Conservation (phyloP, 2,329 filamentous ascomycete genomes). For the Parascedosporium putredinis region DNA sequence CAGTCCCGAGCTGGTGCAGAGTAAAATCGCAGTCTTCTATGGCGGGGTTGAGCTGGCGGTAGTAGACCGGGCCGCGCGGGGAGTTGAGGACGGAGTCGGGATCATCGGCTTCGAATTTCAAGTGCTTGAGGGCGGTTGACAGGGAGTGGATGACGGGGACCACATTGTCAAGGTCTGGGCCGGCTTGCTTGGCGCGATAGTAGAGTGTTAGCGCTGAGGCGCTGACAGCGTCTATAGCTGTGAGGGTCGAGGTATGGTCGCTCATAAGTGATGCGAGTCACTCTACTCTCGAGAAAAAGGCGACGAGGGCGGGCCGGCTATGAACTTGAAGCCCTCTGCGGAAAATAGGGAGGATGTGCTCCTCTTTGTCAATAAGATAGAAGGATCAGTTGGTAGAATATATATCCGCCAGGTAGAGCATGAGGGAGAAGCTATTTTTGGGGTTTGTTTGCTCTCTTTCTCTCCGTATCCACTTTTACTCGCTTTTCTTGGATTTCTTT, state of each 20-base stretch:
- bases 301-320: no score
- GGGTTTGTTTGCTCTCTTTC: no score
- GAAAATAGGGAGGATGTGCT: no score
- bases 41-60: constrained; percentile 38
- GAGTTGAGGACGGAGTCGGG: constrained; percentile 43
- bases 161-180: constrained; percentile 38
- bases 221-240: constrained; percentile 45
- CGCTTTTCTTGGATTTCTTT: no score
- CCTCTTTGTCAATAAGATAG: no score
- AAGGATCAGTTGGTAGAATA: no score
- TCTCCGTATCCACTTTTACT: no score
- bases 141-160: constrained; percentile 40
- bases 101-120: constrained; percentile 47
- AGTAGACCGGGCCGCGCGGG: constrained; percentile 29
- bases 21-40: constrained; percentile 45
- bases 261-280: not conserved
- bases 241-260: constrained; percentile 17
- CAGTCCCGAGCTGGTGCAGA: constrained; percentile 41
- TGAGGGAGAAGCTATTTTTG: no score
- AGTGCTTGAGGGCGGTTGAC: constrained; percentile 44
- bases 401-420: no score
- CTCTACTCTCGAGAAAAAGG: not conserved
- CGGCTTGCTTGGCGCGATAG: constrained; percentile 35
- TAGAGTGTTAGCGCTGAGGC: constrained; percentile 45
- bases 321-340: no score